Percentiles rank a stretch among this genome's conserved stretches.
Evolutionary conservation across 352 stramenopile species (phyloP).

Genomic region (Thalassiosira livingstoniorum): DNA sequence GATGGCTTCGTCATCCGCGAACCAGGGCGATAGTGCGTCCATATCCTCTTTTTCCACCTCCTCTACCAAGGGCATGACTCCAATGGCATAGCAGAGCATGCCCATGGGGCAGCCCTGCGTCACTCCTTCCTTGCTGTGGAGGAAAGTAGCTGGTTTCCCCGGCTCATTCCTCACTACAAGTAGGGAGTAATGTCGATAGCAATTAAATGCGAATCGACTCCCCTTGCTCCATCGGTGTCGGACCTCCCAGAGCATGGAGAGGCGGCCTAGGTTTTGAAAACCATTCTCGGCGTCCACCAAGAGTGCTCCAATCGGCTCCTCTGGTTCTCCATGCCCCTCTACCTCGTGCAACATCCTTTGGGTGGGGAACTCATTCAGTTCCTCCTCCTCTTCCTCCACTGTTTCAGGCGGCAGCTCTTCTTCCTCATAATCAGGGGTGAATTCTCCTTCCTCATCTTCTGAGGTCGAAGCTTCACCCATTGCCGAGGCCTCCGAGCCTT

Average conservation of each 20-base stretch:
- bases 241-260: constrained; percentile 14
- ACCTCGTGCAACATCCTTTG: too few relatives aligned
- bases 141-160: not conserved
- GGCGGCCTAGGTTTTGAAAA: constrained; percentile 27
- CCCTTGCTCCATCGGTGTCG: constrained; percentile 18
- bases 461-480: too few relatives aligned
- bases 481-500: too few relatives aligned
- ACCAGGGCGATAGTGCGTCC: constrained; percentile 37
- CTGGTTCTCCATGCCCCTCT: not conserved
- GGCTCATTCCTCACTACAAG: not conserved
- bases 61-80: constrained; percentile 22
- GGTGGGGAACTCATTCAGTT: not conserved
- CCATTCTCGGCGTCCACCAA: constrained; percentile 28
- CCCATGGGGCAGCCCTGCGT: constrained; percentile 35
- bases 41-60: constrained; percentile 7
- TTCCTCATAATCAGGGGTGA: too few relatives aligned
- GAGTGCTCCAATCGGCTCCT: not conserved
- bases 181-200: constrained; percentile 20
- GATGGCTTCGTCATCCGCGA: constrained; percentile 32
- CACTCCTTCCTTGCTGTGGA: constrained; percentile 22
- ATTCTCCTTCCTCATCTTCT: too few relatives aligned
- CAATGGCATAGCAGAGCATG: constrained; percentile 41
- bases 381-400: not conserved
- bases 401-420: too few relatives aligned
- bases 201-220: constrained; percentile 32